Evolutionary conservation across 345 rosid species (phyloP).

Genomic region (Eucalyptus albens): DNA sequence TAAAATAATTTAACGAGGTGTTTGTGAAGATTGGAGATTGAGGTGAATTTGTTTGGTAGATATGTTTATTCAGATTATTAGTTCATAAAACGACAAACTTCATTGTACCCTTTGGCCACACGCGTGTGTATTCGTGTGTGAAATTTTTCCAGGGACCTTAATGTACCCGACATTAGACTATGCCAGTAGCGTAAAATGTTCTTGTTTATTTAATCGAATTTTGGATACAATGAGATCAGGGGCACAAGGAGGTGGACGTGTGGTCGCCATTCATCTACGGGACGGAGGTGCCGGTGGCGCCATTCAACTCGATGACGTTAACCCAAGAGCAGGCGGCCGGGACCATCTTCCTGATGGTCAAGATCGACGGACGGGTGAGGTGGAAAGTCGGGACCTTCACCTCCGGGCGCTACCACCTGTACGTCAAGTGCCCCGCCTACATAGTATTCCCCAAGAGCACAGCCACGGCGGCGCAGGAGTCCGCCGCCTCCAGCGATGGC

Average conservation of each 20-base stretch:
- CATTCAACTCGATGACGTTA: constrained; percentile 13
- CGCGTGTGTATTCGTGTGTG: background rate
- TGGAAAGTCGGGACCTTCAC: constrained; percentile 17
- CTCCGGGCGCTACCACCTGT: constrained; percentile 9
- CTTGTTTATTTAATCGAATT: background rate
- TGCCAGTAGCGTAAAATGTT: background rate
- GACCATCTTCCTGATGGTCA: background rate
- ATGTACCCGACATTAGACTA: background rate
- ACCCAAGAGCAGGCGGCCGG: constrained; percentile 7
- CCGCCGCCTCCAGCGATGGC: background rate
- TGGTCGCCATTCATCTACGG: constrained; percentile 40
- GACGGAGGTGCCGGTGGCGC: constrained; percentile 16
- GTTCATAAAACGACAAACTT: background rate
- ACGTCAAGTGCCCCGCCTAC: constrained; percentile 25
- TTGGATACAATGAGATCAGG: background rate
- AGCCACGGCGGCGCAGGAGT: background rate
- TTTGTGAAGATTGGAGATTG: background rate
- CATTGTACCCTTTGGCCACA: background rate
- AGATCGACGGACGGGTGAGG: constrained; percentile 8
- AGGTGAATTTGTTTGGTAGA: background rate
- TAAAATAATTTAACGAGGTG: background rate
- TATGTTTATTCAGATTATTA: background rate
- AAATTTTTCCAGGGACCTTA: background rate
- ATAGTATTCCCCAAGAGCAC: background rate
- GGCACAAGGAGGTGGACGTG: constrained; percentile 15